Base-by-base conservation (phyloP, 2,329 filamentous ascomycete species). In the Xylaria hypoxylon region DNA sequence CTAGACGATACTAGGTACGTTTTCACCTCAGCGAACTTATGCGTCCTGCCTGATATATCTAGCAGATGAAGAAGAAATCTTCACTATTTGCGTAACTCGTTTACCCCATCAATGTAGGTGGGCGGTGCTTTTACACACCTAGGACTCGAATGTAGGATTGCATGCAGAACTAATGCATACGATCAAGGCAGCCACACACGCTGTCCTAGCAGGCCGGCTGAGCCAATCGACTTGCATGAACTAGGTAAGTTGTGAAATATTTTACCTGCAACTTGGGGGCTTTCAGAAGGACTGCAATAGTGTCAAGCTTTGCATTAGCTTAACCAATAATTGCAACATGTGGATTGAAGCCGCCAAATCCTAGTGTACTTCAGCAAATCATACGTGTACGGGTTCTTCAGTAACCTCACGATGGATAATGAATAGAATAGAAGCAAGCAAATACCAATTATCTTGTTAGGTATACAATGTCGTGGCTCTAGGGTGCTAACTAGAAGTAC, bases 181-280 rank as follows among this genome's bases (percentile, higher is more conserved):
- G 44, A 51, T 52, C 51, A 26, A 65, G 40, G 47, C 48, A 62
- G 45, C 58, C 44, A 60, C 51, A 48, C 45, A 44, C 24, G 17
- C 42, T 51, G n/a, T 59, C 53, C 45, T 22, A 35, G 35, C 19
- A 52, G 40, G 35, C 19, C 31, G 28, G 52, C 35, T 26, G 47
- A 62, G 38, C 68, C 65, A 71, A 68, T 68, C 69, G 70, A 74
- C 70, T 53, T 69, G 70, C 70, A 74, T 72, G 63, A 55, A 71
- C 69, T 59, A 59, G 28, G 28, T 31, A 45, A 44, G 62, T 63
- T 45, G 40, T 69, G 69, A 74, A 67, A 64, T 53, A 31, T 22
- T 31, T 22, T 44, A 28, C 28, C 38, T 57, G 28, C 52, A 17
- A 48, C 6, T 50, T 31, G 38, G 44, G 45, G 52, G 35, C 35